Conservation (phyloP, 257 asterid genomes). For the Jacaranda mimosifolia region DNA sequence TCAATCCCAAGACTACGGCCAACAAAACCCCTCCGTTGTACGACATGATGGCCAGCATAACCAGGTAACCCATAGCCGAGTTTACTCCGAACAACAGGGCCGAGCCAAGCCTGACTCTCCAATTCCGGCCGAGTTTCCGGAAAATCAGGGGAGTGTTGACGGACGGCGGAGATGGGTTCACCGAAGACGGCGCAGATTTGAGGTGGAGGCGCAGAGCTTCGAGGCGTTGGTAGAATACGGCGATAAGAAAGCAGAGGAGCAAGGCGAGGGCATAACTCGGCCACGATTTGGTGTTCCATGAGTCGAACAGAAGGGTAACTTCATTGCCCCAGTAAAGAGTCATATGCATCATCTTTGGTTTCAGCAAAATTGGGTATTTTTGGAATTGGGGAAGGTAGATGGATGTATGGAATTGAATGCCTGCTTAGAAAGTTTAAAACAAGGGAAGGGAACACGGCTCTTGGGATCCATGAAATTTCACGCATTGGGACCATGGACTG, state of each 20-base stretch:
- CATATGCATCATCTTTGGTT: conserved; percentile 46
- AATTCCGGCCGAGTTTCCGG: conserved; percentile 12
- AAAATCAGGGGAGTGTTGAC: not conserved
- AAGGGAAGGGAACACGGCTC: not conserved
- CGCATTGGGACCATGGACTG: not conserved
- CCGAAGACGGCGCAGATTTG: conserved; percentile 8
- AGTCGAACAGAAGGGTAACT: conserved; percentile 44
- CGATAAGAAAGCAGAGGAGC: conserved; percentile 41
- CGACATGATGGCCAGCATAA: conserved; percentile 49
- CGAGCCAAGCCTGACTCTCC: conserved; percentile 29
- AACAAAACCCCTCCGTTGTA: conserved; percentile 45
- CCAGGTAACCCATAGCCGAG: conserved; percentile 44
- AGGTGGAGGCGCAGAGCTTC: conserved; percentile 43
- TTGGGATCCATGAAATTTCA: not conserved
- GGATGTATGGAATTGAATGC: not conserved
- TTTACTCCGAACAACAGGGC: conserved; percentile 41
- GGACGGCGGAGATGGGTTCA: not conserved
- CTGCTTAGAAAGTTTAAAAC: not conserved
- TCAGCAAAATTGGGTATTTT: not conserved
- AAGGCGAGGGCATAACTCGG: conserved; percentile 39
- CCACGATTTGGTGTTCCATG: conserved; percentile 50
- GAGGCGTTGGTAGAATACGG: conserved; percentile 45
- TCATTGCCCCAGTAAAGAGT: conserved; percentile 48
- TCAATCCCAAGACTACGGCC: conserved; percentile 42
- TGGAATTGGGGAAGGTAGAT: not conserved